phyloP scores from a whole-genome alignment of 2,329 filamentous ascomycete species.

The Hymenoscyphus albidus region DNA sequence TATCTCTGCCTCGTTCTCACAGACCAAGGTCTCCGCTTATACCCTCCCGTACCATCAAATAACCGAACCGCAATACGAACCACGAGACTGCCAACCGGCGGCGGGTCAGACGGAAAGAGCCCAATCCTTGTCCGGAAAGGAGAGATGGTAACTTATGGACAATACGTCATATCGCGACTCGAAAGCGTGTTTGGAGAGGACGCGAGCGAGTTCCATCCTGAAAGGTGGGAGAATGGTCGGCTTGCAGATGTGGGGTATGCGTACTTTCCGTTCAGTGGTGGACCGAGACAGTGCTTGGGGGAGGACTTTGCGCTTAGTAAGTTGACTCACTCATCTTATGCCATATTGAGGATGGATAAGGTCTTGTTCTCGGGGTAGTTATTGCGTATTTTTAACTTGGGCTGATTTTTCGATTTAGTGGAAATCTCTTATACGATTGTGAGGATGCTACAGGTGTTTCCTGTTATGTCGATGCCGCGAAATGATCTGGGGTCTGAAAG shows the following conservation, averaged over 20 bases:
- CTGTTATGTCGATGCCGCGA: conserved; percentile 10
- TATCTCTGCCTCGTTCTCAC: not conserved
- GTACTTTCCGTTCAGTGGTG: conserved; percentile 37
- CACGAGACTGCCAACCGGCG: conserved; percentile 33
- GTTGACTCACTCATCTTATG: not conserved
- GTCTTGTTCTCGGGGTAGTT: not conserved
- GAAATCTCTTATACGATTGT: conserved; percentile 35
- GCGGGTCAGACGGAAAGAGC: conserved; percentile 29
- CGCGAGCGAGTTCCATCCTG: conserved; percentile 36
- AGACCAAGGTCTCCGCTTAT: conserved; percentile 20
- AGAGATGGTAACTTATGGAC: conserved; percentile 23
- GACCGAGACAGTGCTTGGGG: conserved; percentile 36
- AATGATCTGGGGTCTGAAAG: conserved; percentile 19
- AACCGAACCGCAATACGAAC: conserved; percentile 24
- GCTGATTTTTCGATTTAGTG: conserved; percentile 11
- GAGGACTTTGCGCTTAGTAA: conserved; percentile 34
- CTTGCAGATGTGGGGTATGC: conserved; percentile 41
- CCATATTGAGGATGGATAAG: no score
- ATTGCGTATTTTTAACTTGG: not conserved
- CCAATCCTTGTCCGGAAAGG: conserved; percentile 24
- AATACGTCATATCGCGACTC: conserved; percentile 30
- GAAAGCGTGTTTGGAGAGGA: conserved; percentile 34
- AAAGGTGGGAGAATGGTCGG: conserved; percentile 30
- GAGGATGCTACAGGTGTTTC: conserved; percentile 31
- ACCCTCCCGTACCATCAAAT: conserved; percentile 32